phyloP scores from a whole-genome alignment of 169 alveolate genomes.

The Plasmodium coatneyi region DNA sequence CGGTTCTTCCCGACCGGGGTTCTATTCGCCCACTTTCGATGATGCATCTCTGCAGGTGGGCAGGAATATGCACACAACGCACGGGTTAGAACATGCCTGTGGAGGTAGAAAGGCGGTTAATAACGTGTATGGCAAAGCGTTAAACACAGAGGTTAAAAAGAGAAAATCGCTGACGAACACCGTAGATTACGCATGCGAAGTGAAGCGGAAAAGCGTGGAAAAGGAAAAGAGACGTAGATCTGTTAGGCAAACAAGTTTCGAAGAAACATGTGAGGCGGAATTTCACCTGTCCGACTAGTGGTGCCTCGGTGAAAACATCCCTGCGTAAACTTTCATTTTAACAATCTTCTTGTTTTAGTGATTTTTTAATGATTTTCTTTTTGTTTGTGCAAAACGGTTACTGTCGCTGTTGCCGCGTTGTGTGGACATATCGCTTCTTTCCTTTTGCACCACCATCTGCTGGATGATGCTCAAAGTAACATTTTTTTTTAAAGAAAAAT shows the following conservation, averaged over 20 bases:
- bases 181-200: slow-evolving; percentile 66
- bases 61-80: not conserved
- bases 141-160: slow-evolving; percentile 29
- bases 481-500: not conserved
- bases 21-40: not conserved
- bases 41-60: not conserved
- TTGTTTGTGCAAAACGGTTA: not conserved
- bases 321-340: not conserved
- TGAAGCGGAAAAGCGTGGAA: slow-evolving; percentile 67
- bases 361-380: not conserved
- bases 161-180: slow-evolving; percentile 71
- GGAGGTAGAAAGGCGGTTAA: not conserved
- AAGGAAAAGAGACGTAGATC: slow-evolving; percentile 12
- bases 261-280: slow-evolving; percentile 36
- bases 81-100: not conserved
- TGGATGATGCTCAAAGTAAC: not conserved
- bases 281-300: slow-evolving; percentile 41
- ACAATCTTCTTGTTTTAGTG: slow-evolving; percentile 18
- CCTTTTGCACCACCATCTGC: not conserved
- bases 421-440: not conserved
- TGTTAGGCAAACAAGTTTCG: slow-evolving; percentile 7
- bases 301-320: not conserved
- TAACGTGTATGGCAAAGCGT: not conserved
- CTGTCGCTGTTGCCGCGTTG: not conserved
- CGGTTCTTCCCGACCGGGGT: not conserved